Base-by-base conservation (phyloP, 1,284 basidiomycete species). In the Mycena sp. region DNA sequence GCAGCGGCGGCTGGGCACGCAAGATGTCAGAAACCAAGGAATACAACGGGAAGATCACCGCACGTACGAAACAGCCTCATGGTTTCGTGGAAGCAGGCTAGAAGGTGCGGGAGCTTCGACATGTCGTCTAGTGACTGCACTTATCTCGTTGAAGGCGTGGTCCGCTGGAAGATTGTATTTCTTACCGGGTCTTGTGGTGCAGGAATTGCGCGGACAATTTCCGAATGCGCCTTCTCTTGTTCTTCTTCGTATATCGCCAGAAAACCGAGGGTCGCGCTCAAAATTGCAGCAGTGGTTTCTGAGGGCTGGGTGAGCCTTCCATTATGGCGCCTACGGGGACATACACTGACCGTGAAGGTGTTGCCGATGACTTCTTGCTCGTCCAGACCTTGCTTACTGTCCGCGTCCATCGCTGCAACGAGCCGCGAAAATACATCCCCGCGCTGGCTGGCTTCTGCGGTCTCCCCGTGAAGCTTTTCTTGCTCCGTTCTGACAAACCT, bases 211-310 rank as follows among this genome's bases (percentile, higher is more conserved):
- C 53, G 17, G 17, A 48, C 46, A 11, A 75, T 70, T 40, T 76
- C 73, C n/a, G 64, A 32, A 54, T 70, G 69, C 6, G 69, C 74
- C 43, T 68, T 71, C 58, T 71, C 70, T 62, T 76, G 75, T 25
- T 73, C 69, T n/a, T 74, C 71, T 43, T 71, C 67, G 59, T 74
- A 49, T 25, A 74, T 61, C 4, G 73, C 73, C 5, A 76, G 65
- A 52, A 67, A 71, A n/a, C 67, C 69, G 17, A 76, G 55, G 0
- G 71, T 70, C 4, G 71, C 70, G 10, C 67, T 57, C 1, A 75
- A 58, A 4, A 65, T 67, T 21, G 65, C 58, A 3, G 74, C 74
- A 11, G 73, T 74, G 4, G 74, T 76, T 50, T 75, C 73, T 73
- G 32, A 30, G 49, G 10, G 17, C 54, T 58, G n/a, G n/a, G n/a